phyloP scores from a whole-genome alignment of 345 rosid genomes.

The Eucalyptus decipiens region DNA sequence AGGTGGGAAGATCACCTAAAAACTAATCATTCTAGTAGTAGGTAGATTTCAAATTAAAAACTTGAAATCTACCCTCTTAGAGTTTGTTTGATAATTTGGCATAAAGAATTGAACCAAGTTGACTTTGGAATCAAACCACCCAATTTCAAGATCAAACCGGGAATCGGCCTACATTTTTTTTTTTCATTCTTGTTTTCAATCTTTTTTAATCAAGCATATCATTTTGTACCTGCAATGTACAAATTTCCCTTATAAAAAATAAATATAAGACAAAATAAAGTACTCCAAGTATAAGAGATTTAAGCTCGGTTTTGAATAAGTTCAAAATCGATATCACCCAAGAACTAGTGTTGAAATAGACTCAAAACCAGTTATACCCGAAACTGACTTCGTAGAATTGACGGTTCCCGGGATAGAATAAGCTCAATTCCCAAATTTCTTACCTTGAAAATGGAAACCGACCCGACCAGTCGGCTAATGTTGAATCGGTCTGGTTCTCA shows the following conservation, averaged over 20 bases:
- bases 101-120: not conserved
- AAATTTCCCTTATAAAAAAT: not conserved
- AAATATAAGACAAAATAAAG: not conserved
- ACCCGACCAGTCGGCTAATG: rapidly evolving
- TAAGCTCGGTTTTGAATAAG: rapidly evolving
- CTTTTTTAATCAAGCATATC: not conserved
- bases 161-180: not conserved
- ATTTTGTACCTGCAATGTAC: not conserved
- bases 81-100: not conserved
- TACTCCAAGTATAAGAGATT: not conserved
- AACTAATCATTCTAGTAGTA: not conserved
- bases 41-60: not conserved
- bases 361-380: not conserved
- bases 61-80: not conserved
- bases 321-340: rapidly evolving
- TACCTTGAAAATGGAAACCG: not conserved
- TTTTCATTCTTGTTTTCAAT: not conserved
- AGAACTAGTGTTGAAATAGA: not conserved
- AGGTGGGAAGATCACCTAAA: not conserved
- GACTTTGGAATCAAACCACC: not conserved
- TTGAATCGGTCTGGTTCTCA: not conserved
- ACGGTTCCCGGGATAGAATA: rapidly evolving
- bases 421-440: not conserved
- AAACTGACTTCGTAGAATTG: rapidly evolving
- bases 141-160: not conserved